Evolutionary conservation across 1,284 basidiomycete genomes (phyloP).

Genomic region (Sutorius eximius): DNA sequence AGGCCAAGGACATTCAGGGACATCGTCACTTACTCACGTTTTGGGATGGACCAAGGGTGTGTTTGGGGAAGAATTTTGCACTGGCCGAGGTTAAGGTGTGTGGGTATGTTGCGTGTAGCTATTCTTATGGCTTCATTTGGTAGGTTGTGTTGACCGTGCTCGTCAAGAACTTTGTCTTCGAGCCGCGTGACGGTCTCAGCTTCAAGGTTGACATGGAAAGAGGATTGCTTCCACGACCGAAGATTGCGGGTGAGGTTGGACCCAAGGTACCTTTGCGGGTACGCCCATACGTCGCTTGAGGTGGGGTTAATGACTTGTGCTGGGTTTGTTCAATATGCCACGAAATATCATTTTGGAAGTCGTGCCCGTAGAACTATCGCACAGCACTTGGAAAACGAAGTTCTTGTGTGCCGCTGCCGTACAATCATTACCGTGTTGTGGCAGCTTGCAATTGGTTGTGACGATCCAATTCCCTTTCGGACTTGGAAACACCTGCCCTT

Average conservation of each 20-base stretch:
- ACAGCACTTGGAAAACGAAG: too few relatives aligned
- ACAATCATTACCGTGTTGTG: too few relatives aligned
- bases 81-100: conserved; percentile 49
- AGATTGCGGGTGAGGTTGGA: conserved; percentile 25
- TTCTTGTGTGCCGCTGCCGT: too few relatives aligned
- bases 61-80: conserved; percentile 44
- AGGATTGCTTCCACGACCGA: conserved; percentile 19
- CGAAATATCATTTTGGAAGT: too few relatives aligned
- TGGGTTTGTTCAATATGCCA: too few relatives aligned
- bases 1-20: conserved; percentile 40
- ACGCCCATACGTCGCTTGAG: conserved; percentile 9
- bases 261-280: conserved; percentile 23
- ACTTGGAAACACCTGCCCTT: too few relatives aligned
- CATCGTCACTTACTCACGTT: conserved; percentile 44
- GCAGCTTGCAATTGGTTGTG: too few relatives aligned
- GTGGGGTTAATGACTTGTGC: too few relatives aligned
- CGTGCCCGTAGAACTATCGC: too few relatives aligned
- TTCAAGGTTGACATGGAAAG: conserved; percentile 18
- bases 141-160: conserved; percentile 22
- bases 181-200: conserved; percentile 18
- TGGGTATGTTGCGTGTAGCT: too few relatives aligned
- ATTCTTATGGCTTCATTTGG: background rate
- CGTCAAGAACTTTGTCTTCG: conserved; percentile 24
- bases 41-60: conserved; percentile 40
- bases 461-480: too few relatives aligned